Evolutionary conservation across 2,329 filamentous ascomycete genomes (phyloP).

Genomic region (Amylocarpus encephaloides): DNA sequence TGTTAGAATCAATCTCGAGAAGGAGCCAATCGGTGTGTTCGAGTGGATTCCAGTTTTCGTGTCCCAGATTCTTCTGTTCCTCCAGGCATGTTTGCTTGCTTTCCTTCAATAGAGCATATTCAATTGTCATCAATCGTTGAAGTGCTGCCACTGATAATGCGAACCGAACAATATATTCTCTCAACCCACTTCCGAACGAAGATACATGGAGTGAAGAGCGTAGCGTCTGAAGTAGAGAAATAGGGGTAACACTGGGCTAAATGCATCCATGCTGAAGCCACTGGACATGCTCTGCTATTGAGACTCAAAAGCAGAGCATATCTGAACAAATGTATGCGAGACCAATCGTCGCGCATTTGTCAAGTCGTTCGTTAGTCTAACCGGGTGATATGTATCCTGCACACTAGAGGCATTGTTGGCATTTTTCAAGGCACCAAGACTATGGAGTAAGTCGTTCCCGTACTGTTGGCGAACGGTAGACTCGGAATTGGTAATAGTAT

Average conservation of each 20-base stretch:
- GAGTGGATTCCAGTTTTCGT: constrained; percentile 31
- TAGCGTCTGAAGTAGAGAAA: constrained; percentile 39
- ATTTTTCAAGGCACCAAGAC: constrained; percentile 30
- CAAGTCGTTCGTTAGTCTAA: constrained; percentile 3
- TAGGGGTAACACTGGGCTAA: constrained; percentile 37
- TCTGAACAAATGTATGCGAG: neutral
- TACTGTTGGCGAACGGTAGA: constrained; percentile 36
- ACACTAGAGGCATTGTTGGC: neutral
- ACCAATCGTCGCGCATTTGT: neutral
- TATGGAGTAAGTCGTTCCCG: constrained; percentile 33
- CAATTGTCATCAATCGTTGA: constrained; percentile 40
- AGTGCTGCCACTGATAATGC: constrained; percentile 35
- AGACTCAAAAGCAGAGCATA: constrained; percentile 8
- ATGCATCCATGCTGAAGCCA: constrained; percentile 38
- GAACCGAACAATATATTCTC: constrained; percentile 34
- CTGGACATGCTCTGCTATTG: neutral
- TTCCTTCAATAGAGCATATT: constrained; percentile 31
- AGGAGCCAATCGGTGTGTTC: constrained; percentile 57
- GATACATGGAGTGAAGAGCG: constrained; percentile 26
- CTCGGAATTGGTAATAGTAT: constrained; percentile 24
- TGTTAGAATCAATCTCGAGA: constrained; percentile 58
- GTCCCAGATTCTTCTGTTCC: constrained; percentile 36
- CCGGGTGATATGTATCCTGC: neutral
- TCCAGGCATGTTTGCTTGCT: constrained; percentile 31
- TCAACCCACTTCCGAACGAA: constrained; percentile 32